These are phyloP conservation scores for Rubia peregrina DNA, from an alignment of 305 asterid species.

Conservation along the genomic window DNA sequence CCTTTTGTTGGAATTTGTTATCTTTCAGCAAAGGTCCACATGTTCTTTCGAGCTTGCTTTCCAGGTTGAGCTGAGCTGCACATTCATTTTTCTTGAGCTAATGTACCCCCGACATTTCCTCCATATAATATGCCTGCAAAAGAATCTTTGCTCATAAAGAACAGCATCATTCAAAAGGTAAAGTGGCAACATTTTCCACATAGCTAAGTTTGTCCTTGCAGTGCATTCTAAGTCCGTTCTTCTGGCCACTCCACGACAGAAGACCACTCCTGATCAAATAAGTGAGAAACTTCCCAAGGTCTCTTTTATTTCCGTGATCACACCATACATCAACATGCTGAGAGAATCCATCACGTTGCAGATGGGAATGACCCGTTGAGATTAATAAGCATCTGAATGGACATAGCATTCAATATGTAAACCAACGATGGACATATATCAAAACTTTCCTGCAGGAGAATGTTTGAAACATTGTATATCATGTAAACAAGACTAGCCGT, in stretches of 20 bases:
- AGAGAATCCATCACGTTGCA: conserved; percentile 52
- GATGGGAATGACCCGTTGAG: conserved; percentile 48
- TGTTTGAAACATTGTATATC: conserved; percentile 42
- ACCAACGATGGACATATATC: conserved; percentile 54
- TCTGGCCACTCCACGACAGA: conserved; percentile 28
- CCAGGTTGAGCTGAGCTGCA: too few species aligned
- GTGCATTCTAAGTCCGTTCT: conserved; percentile 23
- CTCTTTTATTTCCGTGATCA: conserved; percentile 63
- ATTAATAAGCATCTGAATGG: conserved; percentile 78
- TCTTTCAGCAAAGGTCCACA: too few species aligned
- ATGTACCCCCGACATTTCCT: too few species aligned
- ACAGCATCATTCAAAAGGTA: conserved; percentile 55
- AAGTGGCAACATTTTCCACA: conserved; percentile 37
- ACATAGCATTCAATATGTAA: conserved; percentile 60
- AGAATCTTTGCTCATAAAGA: conserved; percentile 54
- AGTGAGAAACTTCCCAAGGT: conserved; percentile 51
- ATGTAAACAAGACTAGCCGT: conserved; percentile 53
- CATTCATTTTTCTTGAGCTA: too few species aligned
- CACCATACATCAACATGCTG: conserved; percentile 76
- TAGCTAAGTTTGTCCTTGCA: conserved; percentile 24
- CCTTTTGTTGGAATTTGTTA: too few species aligned
- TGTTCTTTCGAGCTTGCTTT: too few species aligned
- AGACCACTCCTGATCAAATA: conserved; percentile 41
- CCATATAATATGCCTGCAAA: too few species aligned
- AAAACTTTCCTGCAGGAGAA: conserved; percentile 44